Evolutionary conservation across 805 yeast species (phyloP), one percentile per base, ranked within the genome.

Genomic region (Cyberlindnera xishuangbannaensis): DNA sequence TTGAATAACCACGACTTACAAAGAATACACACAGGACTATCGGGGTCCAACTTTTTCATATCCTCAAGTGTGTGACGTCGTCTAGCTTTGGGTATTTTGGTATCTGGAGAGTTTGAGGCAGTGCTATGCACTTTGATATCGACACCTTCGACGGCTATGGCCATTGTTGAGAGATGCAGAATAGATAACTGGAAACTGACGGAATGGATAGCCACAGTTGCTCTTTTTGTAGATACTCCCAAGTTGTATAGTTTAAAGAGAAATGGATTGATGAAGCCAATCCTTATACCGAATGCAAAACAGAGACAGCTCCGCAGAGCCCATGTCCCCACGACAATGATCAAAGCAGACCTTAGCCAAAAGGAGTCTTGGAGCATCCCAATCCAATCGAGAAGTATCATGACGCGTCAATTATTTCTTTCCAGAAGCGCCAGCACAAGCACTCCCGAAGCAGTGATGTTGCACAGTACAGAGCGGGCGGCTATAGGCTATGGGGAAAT

Each of bases 251-350:
- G 18, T 24, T 44, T 45, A 35, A 53, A 33, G 10, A 44, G 34
- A 18, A 59, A 50, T 0, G 58, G 52, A 28, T 60, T 55, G 29
- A 59, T 27, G 25, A 41, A 42, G 5, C 57, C 55, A 11, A 57
- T 41, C 8, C 48, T 41, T 5, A 59, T 30, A 0, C 63, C 62
- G 25, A 53, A 43, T 1, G 31, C 27, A 6, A 23, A 9, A 19
- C 48, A 42, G 5, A 50, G 34, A 1, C 32, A 13, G 5, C 24
- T 7, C 12, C 41, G 47, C 6, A 41, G 19, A 7, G 28, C 3
- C 13, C 7, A 19, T 6, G 39, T 34, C 15, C 12, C 28, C 21
- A 37, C 8, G 7, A 21, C 21, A 4, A 34, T 4, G 10, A 9
- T 3, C 11, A 31, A n/a, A 7, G 34, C 24, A 21, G 24, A 13